Base-by-base conservation (phyloP, 495 filamentous ascomycete species). In the Neurospora sublineolata region DNA sequence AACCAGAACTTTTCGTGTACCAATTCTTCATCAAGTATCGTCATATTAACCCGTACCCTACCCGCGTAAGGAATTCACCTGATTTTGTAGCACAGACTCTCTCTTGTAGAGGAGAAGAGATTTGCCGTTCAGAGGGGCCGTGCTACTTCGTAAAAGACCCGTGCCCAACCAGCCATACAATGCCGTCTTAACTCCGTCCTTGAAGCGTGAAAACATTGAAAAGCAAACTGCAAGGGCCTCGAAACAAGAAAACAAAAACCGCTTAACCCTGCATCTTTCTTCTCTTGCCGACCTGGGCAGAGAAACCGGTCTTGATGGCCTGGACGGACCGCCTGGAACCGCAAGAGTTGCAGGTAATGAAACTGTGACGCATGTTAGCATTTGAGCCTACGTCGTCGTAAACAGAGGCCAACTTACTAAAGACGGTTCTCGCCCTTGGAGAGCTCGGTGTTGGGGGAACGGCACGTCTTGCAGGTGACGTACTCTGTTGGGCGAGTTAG, bases 291-390 rank as follows among this genome's bases (percentile, higher is more conserved):
- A 99, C 92, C 83, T 97, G 93, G 80, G 93, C 93, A 78, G 93
- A 93, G 93, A 98, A 99, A 92, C 95, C 95, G 52, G 93, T 97
- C 90, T 98, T 99, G 91, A 99, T 98, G 69, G 95, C 93, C 72
- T 92, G 91, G 81, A 99, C 95, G 75, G 89, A 93, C 78, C 96
- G 91, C 80, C 94, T 88, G 69, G 90, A 93, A 69, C 93, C 92
- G 77, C 96, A 97, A 27, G 91, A 93, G 84, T 84, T 84, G 80
- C 82, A 84, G 36, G 82, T 84, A 72, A 84, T 84, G 77, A 84
- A 84, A 76, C 74, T 76, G 44, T 11, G 20, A n/a, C 0, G n/a
- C n/a, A 10, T 16, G 70, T 78, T 70, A 77, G 72, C 68, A 67
- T 33, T 39, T 16, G 52, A 4, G 18, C 18, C 86, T 90, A 92